Evolutionary conservation across 345 rosid species (phyloP), one percentile per base, ranked within the genome.

Genomic region (Rhizophora mangle): DNA sequence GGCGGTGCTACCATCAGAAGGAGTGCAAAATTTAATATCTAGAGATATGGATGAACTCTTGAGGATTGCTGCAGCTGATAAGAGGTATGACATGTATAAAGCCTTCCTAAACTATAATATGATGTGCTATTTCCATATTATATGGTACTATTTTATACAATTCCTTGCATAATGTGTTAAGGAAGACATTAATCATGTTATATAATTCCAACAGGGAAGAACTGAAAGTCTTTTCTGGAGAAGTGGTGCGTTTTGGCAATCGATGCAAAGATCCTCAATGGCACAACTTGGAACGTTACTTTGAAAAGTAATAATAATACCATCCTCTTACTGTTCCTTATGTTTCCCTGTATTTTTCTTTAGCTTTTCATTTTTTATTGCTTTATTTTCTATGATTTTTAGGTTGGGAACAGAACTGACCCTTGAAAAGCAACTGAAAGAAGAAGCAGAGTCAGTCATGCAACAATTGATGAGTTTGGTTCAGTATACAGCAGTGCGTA

Each of bases 191-290:
- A 55, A 67, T 52, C 21, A 60, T 21, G 26, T 55, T 63, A 2
- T 58, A 56, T 62, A 64, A 64, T 58, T 76, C n/a, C 66, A 57
- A 61, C 86, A 95, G 99, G 80, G 99, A 92, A 72, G 99, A 89
- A 72, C 78, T 92, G 66, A 92, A 81, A 81, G 79, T 95, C 51
- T 95, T 95, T 70, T 84, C 96, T 15, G 83, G 96, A 74, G 99
- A 95, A 78, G 99, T 95, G 78, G 96, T 92, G 52, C 97, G 99
- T 56, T 95, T 95, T 70, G 99, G 99, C 65, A 95, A 92, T 76
- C 97, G 90, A 74, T 95, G 97, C 77, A 92, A 92, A 82, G 99
- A 95, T 86, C 99, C 97, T 72, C 99, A 95, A 60, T 95, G 91
- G 93, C 99, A 95, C 87, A 88, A 88, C 78, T 80, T 92, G 76